Base-by-base conservation (phyloP, 495 filamentous ascomycete genomes). In the Xylaria scruposa region DNA sequence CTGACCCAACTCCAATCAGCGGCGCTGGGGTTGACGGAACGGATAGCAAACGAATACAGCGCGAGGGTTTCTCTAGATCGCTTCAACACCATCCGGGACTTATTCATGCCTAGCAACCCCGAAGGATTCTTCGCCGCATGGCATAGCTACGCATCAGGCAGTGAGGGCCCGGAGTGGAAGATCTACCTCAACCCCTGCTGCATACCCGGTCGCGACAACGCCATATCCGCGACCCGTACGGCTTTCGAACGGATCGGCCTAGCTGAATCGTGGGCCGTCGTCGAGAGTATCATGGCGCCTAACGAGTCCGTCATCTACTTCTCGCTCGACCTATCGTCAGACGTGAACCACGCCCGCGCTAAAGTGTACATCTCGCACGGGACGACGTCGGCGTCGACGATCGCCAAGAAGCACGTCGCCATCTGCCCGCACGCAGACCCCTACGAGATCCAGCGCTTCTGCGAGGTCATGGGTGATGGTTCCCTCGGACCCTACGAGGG, bases 361-460 rank as follows among this genome's bases (percentile, higher is more conserved):
- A 72, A 74, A 40, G 69, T 72, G 7, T 74, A 74, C 42, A 21
- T 74, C n/a, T 65, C 72, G 3, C 72, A 72, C 54, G 72, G 69
- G 21, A 54, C 46, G 31, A 40, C 68, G 3, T 7, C 54, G 44
- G 69, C 68, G 19, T 64, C 69, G n/a, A 40, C 59, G 12, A 67
- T 74, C 24, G 72, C 72, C 44, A 46, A 47, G 40, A 74, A 68
- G 51, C 72, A 74, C 36, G 69, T 51, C 26, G 21, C 26, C 21
- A 59, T 68, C 54, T 72, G 72, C 44, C 72, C 72, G 7, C 56
- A 74, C 69, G 72, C 72, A 26, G 69, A 74, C 54, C 21, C 68
- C 10, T 74, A 67, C 56, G 72, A 74, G 47, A 71, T 74, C 59
- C 72, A 74, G 46, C 72, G 72, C 13, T 74, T 74, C 72, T 67